Evolutionary conservation across 2,329 filamentous ascomycete genomes (phyloP).

Genomic region (Dothistroma septosporum): DNA sequence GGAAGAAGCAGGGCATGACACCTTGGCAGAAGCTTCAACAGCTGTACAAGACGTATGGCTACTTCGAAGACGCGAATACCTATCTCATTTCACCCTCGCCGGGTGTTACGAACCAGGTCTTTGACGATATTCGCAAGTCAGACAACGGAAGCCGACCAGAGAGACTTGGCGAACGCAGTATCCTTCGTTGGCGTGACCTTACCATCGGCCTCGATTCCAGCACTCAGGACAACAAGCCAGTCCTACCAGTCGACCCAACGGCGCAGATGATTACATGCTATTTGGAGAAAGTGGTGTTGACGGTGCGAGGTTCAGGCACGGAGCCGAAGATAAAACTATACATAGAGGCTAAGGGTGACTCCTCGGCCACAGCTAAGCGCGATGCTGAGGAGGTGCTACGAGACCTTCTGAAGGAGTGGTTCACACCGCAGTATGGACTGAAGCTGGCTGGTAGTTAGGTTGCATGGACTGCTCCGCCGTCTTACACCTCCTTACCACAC

Average conservation of each 20-base stretch:
- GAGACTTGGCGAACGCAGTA: conserved; percentile 48
- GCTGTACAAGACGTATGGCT: conserved; percentile 55
- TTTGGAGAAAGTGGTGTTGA: conserved; percentile 56
- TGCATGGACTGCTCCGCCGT: no score
- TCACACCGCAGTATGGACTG: conserved; percentile 34
- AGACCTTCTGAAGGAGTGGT: conserved; percentile 50
- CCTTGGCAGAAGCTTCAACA: conserved; percentile 55
- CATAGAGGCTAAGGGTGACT: conserved; percentile 47
- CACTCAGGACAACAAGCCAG: conserved; percentile 49
- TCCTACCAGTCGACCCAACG: conserved; percentile 52
- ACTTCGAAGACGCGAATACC: conserved; percentile 60
- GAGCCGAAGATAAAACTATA: conserved; percentile 65
- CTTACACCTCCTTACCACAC: no score
- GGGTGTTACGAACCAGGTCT: conserved; percentile 50
- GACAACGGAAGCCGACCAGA: conserved; percentile 25
- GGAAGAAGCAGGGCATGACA: conserved; percentile 51
- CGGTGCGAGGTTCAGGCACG: conserved; percentile 58
- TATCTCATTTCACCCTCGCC: conserved; percentile 59
- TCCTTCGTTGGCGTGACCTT: conserved; percentile 59
- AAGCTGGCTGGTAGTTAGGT: conserved; percentile 25
- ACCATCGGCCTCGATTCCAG: conserved; percentile 58
- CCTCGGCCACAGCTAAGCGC: conserved; percentile 39
- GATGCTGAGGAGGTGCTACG: conserved; percentile 45
- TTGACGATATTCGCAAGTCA: conserved; percentile 49
- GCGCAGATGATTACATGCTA: conserved; percentile 64